Percentiles rank a stretch among this genome's conserved stretches.
These are phyloP conservation scores for Rhododendron griersonianum DNA, from an alignment of 148 eudicot species.

Conservation along the genomic window DNA sequence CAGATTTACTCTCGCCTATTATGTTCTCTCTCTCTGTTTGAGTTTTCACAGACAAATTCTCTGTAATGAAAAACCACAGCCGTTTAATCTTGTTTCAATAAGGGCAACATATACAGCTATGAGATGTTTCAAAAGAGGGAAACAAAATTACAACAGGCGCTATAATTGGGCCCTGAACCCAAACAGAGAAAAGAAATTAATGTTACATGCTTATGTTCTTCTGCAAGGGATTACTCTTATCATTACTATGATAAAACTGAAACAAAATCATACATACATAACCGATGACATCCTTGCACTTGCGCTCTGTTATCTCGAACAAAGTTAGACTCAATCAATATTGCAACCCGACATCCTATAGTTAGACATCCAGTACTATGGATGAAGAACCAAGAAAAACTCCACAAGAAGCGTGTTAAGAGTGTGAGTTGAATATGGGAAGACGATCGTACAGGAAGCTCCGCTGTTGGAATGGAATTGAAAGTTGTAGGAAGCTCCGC, in stretches of 20 bases:
- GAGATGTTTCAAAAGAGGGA: not conserved
- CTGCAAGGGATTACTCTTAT: not conserved
- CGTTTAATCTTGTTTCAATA: not conserved
- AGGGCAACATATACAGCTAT: not conserved
- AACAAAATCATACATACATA: conserved; percentile 7
- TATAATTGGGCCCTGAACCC: not conserved
- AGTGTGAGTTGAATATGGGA: not conserved
- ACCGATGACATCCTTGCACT: not conserved
- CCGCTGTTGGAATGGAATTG: not conserved
- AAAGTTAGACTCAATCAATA: conserved; percentile 2
- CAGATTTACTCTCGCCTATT: not conserved
- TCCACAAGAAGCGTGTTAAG: not conserved
- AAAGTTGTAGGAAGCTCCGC: not conserved
- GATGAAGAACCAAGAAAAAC: not conserved
- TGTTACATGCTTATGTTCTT: not conserved
- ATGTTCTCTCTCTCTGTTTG: too few relatives aligned
- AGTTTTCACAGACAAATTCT: too few relatives aligned
- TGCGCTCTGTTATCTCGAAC: not conserved
- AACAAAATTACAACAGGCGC: not conserved
- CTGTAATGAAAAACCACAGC: not conserved
- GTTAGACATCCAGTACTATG: not conserved
- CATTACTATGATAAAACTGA: not conserved
- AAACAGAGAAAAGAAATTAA: not conserved
- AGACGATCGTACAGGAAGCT: not conserved
- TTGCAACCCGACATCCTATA: not conserved